Evolutionary conservation across 1,284 basidiomycete species (phyloP), one percentile per base, ranked within the genome.

Genomic region (Malassezia slooffiae): DNA sequence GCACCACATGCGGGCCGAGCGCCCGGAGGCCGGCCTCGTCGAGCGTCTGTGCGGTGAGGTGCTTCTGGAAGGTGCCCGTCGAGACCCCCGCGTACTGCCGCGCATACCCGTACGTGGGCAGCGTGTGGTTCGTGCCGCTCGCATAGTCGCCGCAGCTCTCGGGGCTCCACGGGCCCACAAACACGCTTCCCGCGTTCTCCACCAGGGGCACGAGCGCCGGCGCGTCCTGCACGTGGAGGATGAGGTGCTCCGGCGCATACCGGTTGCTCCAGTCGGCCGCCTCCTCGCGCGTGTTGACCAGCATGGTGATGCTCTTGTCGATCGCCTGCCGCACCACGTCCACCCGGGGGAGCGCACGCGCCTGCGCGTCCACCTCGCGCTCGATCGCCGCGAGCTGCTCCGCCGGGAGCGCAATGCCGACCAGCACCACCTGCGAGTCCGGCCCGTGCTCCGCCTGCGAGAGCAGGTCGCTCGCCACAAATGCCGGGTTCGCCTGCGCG

Each of bases 101-200:
- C 12, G 93, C 93, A 67, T 90, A 96, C 16, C 89, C 90, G 15
- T 57, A 62, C 19, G 70, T 70, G 31, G 71, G 71, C 15, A 73
- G 76, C 0, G 91, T 95, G 75, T 99, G 93, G 72, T 99, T 99
- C 8, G 93, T 97, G 17, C 93, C 93, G 0, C 86, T 90, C 3
- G 93, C 93, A 63, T 97, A 97, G 71, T 99, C 93, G 26, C 93
- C 93, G 70, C 89, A 96, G 58, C 86, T 90, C 73, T 96, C 93
- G 2, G 93, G 66, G 6, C 39, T 54, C 60, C 60, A 69, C 1
- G 41, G 19, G 3, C 93, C 93, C 28, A 99, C 85, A 64, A 99
- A 99, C 27, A 97, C 83, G 56, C 85, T 90, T 12, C 93, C 93
- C 1, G 93, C 66, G 33, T 69, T 67, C 9, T 41, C 43, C 10